Evolutionary conservation across 371 early-diverging fungal species (phyloP).

Genomic region (Mucor lusitanicus): DNA sequence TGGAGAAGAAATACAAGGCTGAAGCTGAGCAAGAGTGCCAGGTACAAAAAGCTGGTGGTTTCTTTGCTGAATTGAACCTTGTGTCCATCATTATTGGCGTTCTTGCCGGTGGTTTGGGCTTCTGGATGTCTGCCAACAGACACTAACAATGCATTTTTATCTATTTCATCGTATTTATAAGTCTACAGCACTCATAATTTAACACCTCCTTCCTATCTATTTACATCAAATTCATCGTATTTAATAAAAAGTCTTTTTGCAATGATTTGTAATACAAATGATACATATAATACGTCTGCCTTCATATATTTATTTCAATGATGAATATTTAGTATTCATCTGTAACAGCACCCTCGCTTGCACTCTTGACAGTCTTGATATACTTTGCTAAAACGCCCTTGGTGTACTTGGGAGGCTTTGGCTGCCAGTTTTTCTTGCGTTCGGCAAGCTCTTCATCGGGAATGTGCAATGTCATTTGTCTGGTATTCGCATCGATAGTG

Average conservation of each 20-base stretch:
- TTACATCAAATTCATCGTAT: not conserved
- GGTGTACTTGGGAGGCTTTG: slow-evolving; percentile 86
- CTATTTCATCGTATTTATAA: not conserved
- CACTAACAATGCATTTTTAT: not conserved
- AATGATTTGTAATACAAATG: too few species aligned
- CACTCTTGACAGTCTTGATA: slow-evolving; percentile 82
- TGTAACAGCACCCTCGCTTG: slow-evolving; percentile 86
- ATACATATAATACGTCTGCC: too few species aligned
- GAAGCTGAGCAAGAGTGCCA: not conserved
- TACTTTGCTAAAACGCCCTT: slow-evolving; percentile 90
- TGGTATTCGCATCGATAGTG: slow-evolving; percentile 81
- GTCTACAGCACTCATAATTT: not conserved
- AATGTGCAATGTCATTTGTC: slow-evolving; percentile 74
- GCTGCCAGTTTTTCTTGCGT: slow-evolving; percentile 70
- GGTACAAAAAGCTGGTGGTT: not conserved
- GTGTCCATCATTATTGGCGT: slow-evolving; percentile 29
- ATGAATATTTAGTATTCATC: slow-evolving; percentile 55
- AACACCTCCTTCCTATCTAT: not conserved
- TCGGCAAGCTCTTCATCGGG: slow-evolving; percentile 76
- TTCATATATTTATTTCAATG: too few species aligned
- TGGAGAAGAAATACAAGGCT: slow-evolving; percentile 10
- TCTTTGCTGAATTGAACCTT: slow-evolving; percentile 8
- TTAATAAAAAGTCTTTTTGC: not conserved
- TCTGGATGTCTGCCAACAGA: slow-evolving; percentile 11
- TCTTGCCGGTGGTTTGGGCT: slow-evolving; percentile 33